phyloP scores from a whole-genome alignment of 2,329 filamentous ascomycete species.

The Fusarium sp. region DNA sequence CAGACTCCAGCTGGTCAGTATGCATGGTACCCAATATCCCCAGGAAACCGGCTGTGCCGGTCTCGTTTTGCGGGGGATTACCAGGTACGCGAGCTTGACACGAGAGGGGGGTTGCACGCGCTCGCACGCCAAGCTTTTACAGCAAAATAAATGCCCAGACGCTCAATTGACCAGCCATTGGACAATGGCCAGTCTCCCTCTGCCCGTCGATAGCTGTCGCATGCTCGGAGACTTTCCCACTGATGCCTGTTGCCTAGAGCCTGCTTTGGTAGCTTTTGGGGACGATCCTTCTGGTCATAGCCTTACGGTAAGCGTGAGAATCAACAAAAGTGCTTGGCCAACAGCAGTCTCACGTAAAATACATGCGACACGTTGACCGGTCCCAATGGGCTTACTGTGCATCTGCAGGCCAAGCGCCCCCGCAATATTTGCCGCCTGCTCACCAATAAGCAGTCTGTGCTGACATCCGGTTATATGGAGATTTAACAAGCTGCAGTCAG shows the following conservation, averaged over 20 bases:
- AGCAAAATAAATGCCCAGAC: too few relatives aligned
- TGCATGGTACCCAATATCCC: not conserved
- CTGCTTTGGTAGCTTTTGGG: not conserved
- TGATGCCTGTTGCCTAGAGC: not conserved
- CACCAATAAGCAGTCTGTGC: not conserved
- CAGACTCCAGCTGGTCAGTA: not conserved
- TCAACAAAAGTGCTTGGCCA: not conserved
- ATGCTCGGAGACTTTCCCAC: not conserved
- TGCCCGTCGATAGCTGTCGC: too few relatives aligned
- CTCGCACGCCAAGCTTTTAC: too few relatives aligned
- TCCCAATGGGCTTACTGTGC: constrained; percentile 18
- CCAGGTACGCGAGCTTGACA: constrained; percentile 11
- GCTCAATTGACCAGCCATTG: not conserved
- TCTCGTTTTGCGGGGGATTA: constrained; percentile 11
- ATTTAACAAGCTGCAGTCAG: not conserved
- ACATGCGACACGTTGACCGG: constrained; percentile 14
- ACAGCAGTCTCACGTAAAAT: too few relatives aligned
- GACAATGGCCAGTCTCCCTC: not conserved
- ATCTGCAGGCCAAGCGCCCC: constrained; percentile 1
- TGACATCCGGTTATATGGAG: constrained; percentile 1
- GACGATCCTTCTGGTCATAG: not conserved
- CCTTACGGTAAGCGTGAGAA: constrained; percentile 9
- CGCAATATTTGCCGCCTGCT: not conserved
- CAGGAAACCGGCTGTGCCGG: not conserved
- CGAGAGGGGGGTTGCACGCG: not conserved